phyloP scores from a whole-genome alignment of 2,329 filamentous ascomycete species.

The Herpotrichia juniperi region DNA sequence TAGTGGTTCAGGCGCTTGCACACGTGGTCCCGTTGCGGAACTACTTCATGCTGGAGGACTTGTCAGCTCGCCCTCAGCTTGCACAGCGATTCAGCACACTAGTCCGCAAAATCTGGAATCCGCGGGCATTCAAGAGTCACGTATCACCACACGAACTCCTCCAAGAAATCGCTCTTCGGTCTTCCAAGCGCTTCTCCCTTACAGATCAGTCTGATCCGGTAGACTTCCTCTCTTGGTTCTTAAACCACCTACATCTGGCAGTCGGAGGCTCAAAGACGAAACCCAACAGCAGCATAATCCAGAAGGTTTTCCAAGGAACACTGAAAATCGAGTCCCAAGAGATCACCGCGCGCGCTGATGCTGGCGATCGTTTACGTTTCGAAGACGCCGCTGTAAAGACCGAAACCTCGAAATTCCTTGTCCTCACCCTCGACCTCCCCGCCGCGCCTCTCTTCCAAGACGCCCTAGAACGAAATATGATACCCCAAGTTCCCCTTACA shows the following conservation, averaged over 20 bases:
- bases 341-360: slow-evolving; percentile 89
- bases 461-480: slow-evolving; percentile 92
- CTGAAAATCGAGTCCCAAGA: slow-evolving; percentile 92
- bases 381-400: slow-evolving; percentile 87
- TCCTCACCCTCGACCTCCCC: slow-evolving; percentile 91
- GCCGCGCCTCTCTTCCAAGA: slow-evolving; percentile 95
- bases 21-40: slow-evolving; percentile 91
- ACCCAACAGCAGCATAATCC: slow-evolving; percentile 82
- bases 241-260: slow-evolving; percentile 92
- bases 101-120: slow-evolving; percentile 97
- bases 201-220: slow-evolving; percentile 93
- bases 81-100: slow-evolving; percentile 87
- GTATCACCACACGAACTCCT: slow-evolving; percentile 97
- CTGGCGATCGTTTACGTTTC: slow-evolving; percentile 85
- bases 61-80: slow-evolving; percentile 76
- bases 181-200: slow-evolving; percentile 89
- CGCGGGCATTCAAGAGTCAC: slow-evolving; percentile 92
- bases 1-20: slow-evolving; percentile 87
- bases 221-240: slow-evolving; percentile 96
- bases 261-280: slow-evolving; percentile 89
- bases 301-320: slow-evolving; percentile 91
- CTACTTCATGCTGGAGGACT: slow-evolving; percentile 86
- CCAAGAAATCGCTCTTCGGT: slow-evolving; percentile 89
- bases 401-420: slow-evolving; percentile 80
- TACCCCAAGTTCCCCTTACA: slow-evolving; percentile 82